Evolutionary conservation across 1,139 yeast species (phyloP).

Genomic region (Torulaspora globosa): DNA sequence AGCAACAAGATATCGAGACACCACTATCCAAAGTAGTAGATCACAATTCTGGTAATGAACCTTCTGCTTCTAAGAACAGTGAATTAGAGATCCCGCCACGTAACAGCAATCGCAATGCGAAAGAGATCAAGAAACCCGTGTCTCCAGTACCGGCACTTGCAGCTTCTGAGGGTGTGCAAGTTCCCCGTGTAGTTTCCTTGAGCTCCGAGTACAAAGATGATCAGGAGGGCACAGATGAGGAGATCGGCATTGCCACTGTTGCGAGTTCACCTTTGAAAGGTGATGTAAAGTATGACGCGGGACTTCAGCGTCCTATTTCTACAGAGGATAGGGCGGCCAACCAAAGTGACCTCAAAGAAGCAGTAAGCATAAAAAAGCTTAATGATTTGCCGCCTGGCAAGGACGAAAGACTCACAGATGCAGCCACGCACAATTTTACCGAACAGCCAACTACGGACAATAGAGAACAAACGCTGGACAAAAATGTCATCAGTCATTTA

Average conservation of each 20-base stretch:
- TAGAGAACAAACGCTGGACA: conserved; percentile 12
- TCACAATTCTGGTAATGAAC: background rate
- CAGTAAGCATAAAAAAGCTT: conserved; percentile 10
- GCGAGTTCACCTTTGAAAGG: conserved; percentile 26
- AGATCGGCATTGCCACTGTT: conserved; percentile 24
- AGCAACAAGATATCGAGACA: conserved; percentile 6
- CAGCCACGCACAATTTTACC: background rate
- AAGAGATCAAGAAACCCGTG: conserved; percentile 15
- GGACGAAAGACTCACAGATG: background rate
- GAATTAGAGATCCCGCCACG: conserved; percentile 3
- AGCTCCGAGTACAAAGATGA: conserved; percentile 14
- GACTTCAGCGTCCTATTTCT: conserved; percentile 20
- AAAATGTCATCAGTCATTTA: conserved; percentile 31
- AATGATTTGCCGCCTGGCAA: background rate
- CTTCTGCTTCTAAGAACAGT: background rate
- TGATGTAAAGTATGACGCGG: conserved; percentile 23
- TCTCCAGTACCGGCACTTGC: conserved; percentile 19
- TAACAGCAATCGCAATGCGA: conserved; percentile 3
- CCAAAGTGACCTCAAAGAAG: conserved; percentile 9
- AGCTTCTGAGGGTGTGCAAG: conserved; percentile 2
- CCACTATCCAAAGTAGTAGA: conserved; percentile 5
- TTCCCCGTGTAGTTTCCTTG: conserved; percentile 17
- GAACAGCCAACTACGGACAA: background rate
- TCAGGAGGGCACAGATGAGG: conserved; percentile 18
- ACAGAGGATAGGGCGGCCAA: background rate